Evolutionary conservation across 768 basidiomycete genomes (phyloP), one percentile per base, ranked within the genome.

Genomic region (Multifurca ochricompacta): DNA sequence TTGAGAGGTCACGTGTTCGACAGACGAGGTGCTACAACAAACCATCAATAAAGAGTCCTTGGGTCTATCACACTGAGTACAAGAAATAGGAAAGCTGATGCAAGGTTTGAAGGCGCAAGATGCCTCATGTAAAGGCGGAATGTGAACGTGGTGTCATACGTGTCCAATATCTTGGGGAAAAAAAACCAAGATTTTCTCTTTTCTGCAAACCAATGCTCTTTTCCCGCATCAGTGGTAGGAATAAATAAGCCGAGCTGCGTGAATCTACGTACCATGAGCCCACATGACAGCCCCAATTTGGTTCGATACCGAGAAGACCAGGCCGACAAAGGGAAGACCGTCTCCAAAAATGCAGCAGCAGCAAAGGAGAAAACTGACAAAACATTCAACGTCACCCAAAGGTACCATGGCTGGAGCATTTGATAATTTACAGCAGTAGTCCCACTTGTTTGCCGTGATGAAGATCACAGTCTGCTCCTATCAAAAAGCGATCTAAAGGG

Each of bases 221-320:
- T 67, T n/a, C n/a, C n/a, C n/a, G n/a, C n/a, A n/a, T n/a, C 2
- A 9, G 6, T 16, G 16, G 16, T 41, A 21, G 31, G n/a, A n/a
- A n/a, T n/a, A n/a, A n/a, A n/a, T n/a, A n/a, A n/a, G n/a, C n/a
- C n/a, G n/a, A n/a, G n/a, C n/a, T n/a, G n/a, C n/a, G n/a, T n/a
- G n/a, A n/a, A n/a, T n/a, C n/a, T n/a, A n/a, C n/a, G n/a, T 73
- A 87, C 85, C 87, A 59, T 84, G 81, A 4, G 88, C 87, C 86
- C 91, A 96, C 93, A 96, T 95, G 1, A 91, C 91, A 2, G 90
- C 93, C 5, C 92, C 92, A 25, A 95, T 79, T 6, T 90, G 77
- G 65, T 95, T 94, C 0, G 90, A 92, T 16, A 95, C 74, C 2
- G 83, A 83, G 65, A 95, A 91, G 9, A 86, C 68, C 4, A 95